Evolutionary conservation across 805 yeast species (phyloP), one percentile per base, ranked within the genome.

Genomic region (Suhomyces sp.): DNA sequence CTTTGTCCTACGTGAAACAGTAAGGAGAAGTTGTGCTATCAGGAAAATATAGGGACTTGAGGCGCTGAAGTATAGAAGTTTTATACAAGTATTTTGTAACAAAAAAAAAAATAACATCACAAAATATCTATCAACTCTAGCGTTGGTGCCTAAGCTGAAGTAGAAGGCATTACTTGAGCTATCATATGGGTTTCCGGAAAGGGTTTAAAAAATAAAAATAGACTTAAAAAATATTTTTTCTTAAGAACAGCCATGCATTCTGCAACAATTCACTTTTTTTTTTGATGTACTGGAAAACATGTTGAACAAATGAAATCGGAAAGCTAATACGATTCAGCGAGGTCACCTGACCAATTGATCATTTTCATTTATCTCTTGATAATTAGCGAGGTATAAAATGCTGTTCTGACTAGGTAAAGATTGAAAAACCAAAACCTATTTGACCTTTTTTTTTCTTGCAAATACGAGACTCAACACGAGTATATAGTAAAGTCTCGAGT

Each of bases 41-140:
- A 43, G 35, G 35, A 33, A 25, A 43, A 15, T 39, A 15, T 13
- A 31, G 9, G 25, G 43, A 48, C 24, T 13, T 44, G 35, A 49
- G 52, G 52, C 52, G 48, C 35, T 33, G 37, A 44, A 44, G 48
- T 49, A 49, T 49, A 40, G 48, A 44, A 49, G 48, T 49, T 49
- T 48, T 43, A 48, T 40, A 39, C 33, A 44, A 47, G 47, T 37
- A 49, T 49, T 49, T 49, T 19, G 27, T 17, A 24, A 24, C 24
- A 13, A 17, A 44, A 40, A 47, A 44, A 45, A 47, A 37, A 47
- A 47, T 27, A 15, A 15, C 19, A 17, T 15, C 15, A n/a, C 40
- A 45, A 31, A 45, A 45, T 45, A 33, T 31, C 41, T 17, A 33
- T 15, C 37, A 22, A 45, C 37, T 27, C 29, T 27, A 25, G 35